Percentiles rank a stretch among this genome's conserved stretches.
Conservation (phyloP, 1,284 basidiomycete genomes). For the Testicularia cyperi region DNA sequence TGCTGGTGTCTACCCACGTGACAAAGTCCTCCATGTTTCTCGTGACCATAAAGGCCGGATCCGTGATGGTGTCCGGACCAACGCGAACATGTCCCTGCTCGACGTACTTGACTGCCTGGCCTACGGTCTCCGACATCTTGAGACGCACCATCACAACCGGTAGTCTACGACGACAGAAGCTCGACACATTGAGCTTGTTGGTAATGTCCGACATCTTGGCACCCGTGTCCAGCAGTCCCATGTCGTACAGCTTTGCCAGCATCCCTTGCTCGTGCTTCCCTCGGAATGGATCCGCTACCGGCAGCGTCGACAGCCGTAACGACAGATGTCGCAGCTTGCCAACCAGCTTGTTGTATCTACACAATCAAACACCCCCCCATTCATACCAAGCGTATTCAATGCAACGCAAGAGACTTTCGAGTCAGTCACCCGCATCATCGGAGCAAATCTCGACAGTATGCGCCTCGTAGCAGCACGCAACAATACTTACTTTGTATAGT, state of each 20-base stretch:
- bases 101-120: slow-evolving; percentile 94
- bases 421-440: no score
- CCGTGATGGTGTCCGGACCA: slow-evolving; percentile 91
- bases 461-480: no score
- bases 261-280: slow-evolving; percentile 80
- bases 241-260: slow-evolving; percentile 93
- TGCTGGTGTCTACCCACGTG: slow-evolving; percentile 97
- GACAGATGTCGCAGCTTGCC: slow-evolving; percentile 83
- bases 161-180: slow-evolving; percentile 85
- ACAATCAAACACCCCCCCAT: no score
- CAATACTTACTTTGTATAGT: slow-evolving; percentile 89
- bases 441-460: no score
- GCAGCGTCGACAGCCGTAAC: slow-evolving; percentile 82
- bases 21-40: slow-evolving; percentile 97
- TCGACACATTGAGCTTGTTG: slow-evolving; percentile 84
- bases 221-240: slow-evolving; percentile 79
- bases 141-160: slow-evolving; percentile 89
- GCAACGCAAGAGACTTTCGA: slow-evolving; percentile 70
- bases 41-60: slow-evolving; percentile 94
- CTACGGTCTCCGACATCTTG: slow-evolving; percentile 95
- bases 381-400: slow-evolving; percentile 84
- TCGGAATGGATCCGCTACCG: slow-evolving; percentile 86
- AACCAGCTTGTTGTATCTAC: slow-evolving; percentile 95
- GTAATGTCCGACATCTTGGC: slow-evolving; percentile 63
- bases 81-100: slow-evolving; percentile 98